Percentiles rank a stretch among this genome's conserved stretches.
These are phyloP conservation scores for Myochromella boudieri DNA, from an alignment of 768 basidiomycete species.

Conservation along the genomic window DNA sequence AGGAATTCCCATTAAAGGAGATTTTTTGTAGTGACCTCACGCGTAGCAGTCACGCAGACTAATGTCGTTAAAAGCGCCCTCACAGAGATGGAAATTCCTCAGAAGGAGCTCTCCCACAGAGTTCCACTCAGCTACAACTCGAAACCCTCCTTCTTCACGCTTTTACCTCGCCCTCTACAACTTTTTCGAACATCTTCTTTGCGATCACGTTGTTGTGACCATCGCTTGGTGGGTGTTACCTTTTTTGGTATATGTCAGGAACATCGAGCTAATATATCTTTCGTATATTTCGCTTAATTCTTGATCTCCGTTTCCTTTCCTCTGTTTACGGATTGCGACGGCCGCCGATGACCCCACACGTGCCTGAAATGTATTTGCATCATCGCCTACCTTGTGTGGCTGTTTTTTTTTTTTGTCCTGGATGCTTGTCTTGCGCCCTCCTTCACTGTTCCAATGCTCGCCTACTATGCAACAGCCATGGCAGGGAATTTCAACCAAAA, in stretches of 20 bases:
- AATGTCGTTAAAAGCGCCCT: constrained; percentile 19
- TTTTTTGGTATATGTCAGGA: constrained; percentile 12
- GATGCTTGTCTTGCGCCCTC: constrained; percentile 12
- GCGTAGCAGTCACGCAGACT: constrained; percentile 11
- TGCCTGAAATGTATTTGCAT: constrained; percentile 9
- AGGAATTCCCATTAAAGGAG: constrained; percentile 15
- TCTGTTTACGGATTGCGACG: constrained; percentile 2
- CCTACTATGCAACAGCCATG: too few relatives aligned
- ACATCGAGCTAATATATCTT: constrained; percentile 14
- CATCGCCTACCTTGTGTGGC: constrained; percentile 15
- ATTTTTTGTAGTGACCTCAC: constrained; percentile 20
- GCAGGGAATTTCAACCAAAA: too few relatives aligned
- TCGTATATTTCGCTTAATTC: constrained; percentile 1
- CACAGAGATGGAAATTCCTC: constrained; percentile 8
- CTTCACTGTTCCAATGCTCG: too few relatives aligned
- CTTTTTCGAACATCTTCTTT: constrained; percentile 7
- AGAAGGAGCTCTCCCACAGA: constrained; percentile 12
- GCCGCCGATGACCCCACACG: constrained; percentile 7
- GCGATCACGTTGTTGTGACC: constrained; percentile 20
- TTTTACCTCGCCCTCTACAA: constrained; percentile 1
- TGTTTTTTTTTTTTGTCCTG: constrained; percentile 8
- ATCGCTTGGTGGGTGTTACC: constrained; percentile 15
- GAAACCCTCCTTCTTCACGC: background rate
- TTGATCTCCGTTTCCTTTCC: constrained; percentile 2
- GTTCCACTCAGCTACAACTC: constrained; percentile 6